A percentile compares a stretch with the other conserved stretches of the same genome.
Evolutionary conservation across 805 yeast species (phyloP).

Genomic region (Myxozyma geophila): DNA sequence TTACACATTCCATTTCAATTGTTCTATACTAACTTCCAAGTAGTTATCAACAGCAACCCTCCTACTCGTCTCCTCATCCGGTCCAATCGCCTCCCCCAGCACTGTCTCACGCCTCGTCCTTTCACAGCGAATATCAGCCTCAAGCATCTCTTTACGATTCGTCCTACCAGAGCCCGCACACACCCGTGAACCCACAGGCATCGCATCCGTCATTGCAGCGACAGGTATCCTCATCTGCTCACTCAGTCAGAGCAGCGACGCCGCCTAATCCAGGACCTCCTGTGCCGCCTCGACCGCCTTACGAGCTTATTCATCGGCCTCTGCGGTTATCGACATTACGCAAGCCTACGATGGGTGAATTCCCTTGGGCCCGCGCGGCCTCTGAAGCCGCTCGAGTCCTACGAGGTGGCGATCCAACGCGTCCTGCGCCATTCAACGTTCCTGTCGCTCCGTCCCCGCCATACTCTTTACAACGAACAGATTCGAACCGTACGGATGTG

Average conservation of each 20-base stretch:
- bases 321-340: slow-evolving; percentile 21
- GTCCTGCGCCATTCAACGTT: neutral
- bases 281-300: slow-evolving; percentile 33
- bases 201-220: slow-evolving; percentile 7
- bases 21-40: neutral
- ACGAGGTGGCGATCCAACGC: neutral
- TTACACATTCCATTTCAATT: neutral
- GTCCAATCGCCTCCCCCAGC: slow-evolving; percentile 10
- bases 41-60: neutral
- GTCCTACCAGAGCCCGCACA: slow-evolving; percentile 7
- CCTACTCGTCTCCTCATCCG: neutral
- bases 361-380: slow-evolving; percentile 31
- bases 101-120: slow-evolving; percentile 18
- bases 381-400: slow-evolving; percentile 22
- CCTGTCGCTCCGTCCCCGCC: slow-evolving; percentile 3
- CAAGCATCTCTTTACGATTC: neutral
- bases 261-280: slow-evolving; percentile 32
- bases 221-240: slow-evolving; percentile 14
- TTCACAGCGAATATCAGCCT: slow-evolving; percentile 10
- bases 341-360: slow-evolving; percentile 29
- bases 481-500: slow-evolving; percentile 16
- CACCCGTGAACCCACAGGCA: slow-evolving; percentile 3
- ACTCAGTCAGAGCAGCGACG: slow-evolving; percentile 17
- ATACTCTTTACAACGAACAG: slow-evolving; percentile 8
- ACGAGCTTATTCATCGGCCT: slow-evolving; percentile 21